Evolutionary conservation across 768 basidiomycete species (phyloP), one percentile per base, ranked within the genome.

Genomic region (Hericium erinaceus): DNA sequence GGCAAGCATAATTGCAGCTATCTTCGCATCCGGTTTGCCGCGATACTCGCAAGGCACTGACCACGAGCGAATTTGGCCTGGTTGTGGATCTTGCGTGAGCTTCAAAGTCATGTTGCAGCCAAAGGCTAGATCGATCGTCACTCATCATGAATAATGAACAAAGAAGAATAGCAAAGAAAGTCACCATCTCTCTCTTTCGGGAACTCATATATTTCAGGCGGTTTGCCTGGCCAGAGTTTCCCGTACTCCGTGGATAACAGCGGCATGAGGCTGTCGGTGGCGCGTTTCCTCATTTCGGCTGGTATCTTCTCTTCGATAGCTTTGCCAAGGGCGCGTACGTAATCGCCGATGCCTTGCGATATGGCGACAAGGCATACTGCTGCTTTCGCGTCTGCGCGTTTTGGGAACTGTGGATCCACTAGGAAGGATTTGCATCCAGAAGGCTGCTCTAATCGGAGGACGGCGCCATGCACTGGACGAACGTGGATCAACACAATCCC

Each of bases 351-450:
- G 9, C 82, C 83, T 59, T 81, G 76, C 2, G 83, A 81, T 66
- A 89, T 79, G 0, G 85, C 87, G 15, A 81, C 72, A 22, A 89
- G 68, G 58, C 79, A 81, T 2, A 81, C 87, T 0, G 87, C 88
- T 0, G 77, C 74, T 67, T 84, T 87, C n/a, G 86, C 87, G 54
- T 89, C 86, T 0, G 71, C 69, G 3, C 80, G 80, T 63, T 80
- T 84, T 2, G 73, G 62, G 61, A 88, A 88, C 15, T 74, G 72
- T 0, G 82, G 72, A n/a, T 87, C 85, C 28, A 84, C 83, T 5
- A 89, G 66, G 61, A 76, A 89, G 0, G 83, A 80, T 46, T 71
- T 75, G 39, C 75, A 77, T 57, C 80, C 77, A 4, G 70, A 72
- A 2, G 80, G 78, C 26, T 79, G 77, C 44, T 77, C 75, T 5